Evolutionary conservation across 305 asterid species (phyloP).

Genomic region (Plantago coronopus): DNA sequence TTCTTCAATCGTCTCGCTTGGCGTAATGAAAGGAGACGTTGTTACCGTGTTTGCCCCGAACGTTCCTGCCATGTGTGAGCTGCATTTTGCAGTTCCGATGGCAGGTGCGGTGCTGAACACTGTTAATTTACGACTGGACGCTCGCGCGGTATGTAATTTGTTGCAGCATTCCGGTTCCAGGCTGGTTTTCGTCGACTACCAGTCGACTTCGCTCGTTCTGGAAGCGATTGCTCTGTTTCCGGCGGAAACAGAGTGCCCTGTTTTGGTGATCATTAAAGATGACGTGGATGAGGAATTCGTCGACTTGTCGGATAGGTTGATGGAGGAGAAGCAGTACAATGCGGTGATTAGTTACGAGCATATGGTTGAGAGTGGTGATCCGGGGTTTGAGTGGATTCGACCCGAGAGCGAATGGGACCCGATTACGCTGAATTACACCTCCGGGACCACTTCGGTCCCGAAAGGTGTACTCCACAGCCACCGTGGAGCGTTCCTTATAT

Average conservation of each 20-base stretch:
- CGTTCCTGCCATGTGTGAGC: conserved; percentile 67
- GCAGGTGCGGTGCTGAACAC: conserved; percentile 53
- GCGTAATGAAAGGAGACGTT: conserved; percentile 40
- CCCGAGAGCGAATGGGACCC: conserved; percentile 68
- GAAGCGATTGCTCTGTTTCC: conserved; percentile 46
- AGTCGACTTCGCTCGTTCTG: conserved; percentile 24
- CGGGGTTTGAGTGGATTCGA: conserved; percentile 39
- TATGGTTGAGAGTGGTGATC: conserved; percentile 39
- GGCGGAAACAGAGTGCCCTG: conserved; percentile 19
- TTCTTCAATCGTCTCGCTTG: conserved; percentile 44
- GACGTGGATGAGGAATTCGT: not conserved
- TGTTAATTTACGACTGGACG: conserved; percentile 53
- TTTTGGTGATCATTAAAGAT: conserved; percentile 18
- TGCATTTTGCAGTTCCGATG: conserved; percentile 72
- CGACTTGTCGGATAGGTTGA: not conserved
- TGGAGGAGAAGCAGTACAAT: not conserved
- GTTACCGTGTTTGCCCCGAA: conserved; percentile 64
- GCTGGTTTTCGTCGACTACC: conserved; percentile 51
- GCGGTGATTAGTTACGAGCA: conserved; percentile 34
- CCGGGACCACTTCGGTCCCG: conserved; percentile 64
- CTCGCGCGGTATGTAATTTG: conserved; percentile 38
- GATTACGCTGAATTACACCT: conserved; percentile 54
- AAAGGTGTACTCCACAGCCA: conserved; percentile 64
- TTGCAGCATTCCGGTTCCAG: conserved; percentile 51
- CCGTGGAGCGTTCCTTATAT: conserved; percentile 41